These are phyloP conservation scores for Aspergillus neotritici DNA, from an alignment of 2,329 filamentous ascomycete genomes.

Conservation along the genomic window DNA sequence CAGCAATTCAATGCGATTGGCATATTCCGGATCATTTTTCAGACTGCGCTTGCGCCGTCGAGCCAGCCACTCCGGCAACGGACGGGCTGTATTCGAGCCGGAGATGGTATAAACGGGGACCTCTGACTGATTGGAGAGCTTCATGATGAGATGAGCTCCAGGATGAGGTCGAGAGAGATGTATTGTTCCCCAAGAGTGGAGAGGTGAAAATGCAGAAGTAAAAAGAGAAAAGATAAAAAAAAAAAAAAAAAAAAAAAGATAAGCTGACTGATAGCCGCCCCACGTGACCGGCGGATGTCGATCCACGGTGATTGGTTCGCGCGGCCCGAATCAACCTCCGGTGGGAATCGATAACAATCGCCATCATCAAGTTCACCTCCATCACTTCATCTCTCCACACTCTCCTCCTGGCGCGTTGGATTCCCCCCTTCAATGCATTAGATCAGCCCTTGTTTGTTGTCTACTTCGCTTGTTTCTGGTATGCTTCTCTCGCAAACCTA, in stretches of 20 bases:
- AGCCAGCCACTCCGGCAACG: slow-evolving; percentile 91
- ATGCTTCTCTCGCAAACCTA: too few species aligned
- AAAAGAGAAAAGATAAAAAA: slow-evolving; percentile 15
- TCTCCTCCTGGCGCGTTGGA: too few species aligned
- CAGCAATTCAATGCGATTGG: slow-evolving; percentile 86
- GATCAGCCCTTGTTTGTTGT: background rate
- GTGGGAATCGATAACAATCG: slow-evolving; percentile 17
- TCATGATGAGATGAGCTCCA: slow-evolving; percentile 34
- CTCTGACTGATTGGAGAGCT: slow-evolving; percentile 60
- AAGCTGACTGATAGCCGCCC: slow-evolving; percentile 10
- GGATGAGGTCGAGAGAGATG: slow-evolving; percentile 8
- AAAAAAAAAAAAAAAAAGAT: slow-evolving; percentile 25
- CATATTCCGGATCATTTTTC: slow-evolving; percentile 88
- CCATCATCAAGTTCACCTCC: too few species aligned
- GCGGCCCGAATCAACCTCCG: slow-evolving; percentile 30
- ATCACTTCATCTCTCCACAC: too few species aligned
- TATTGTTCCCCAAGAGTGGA: background rate
- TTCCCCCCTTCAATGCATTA: too few species aligned
- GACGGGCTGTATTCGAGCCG: slow-evolving; percentile 78
- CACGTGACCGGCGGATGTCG: slow-evolving; percentile 26
- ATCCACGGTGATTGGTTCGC: slow-evolving; percentile 26
- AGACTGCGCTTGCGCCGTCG: slow-evolving; percentile 82
- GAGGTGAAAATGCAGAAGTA: slow-evolving; percentile 2
- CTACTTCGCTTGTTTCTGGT: background rate
- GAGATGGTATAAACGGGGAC: slow-evolving; percentile 94